Evolutionary conservation across 192 early-diverging fungal species (phyloP), one percentile per base, ranked within the genome.

Genomic region (Backusella morwellensis): DNA sequence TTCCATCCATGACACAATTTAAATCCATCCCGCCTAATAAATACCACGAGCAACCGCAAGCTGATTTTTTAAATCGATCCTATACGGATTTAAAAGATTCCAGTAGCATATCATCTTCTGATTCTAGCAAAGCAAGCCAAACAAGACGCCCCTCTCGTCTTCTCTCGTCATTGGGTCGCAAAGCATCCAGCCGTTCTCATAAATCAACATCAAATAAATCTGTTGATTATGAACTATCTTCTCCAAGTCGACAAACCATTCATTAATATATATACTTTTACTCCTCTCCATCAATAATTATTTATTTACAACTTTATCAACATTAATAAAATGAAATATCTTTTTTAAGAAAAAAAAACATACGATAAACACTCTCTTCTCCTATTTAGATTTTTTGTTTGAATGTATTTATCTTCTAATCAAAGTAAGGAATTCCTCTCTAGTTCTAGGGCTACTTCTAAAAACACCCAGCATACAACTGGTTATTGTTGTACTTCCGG

Each of bases 371-470:
- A 26, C 23, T 23, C 3, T 59, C 23, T 59, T 59, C 56, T 59
- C 19, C 56, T 26, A 26, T 59, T 4, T 8, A 59, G 7, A 72
- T 54, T n/a, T 32, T 12, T 21, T 74, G 21, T 66, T 23, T 12
- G 26, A 59, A 42, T 59, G 9, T 59, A 59, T 83, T 32, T 67
- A 84, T 29, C 75, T 73, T 80, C 80, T 78, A 41, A 93, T 91
- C 67, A 98, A 88, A n/a, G 92, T 91, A 81, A 99, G 86, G 86
- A 98, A 99, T 84, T 99, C 98, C 72, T 99, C 97, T 63, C 97
- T 86, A 19, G 97, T 98, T 86, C 95, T 95, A 47, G 91, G 93
- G 52, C 97, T 92, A 32, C 94, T 87, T 50, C 96, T 85, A 87
- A 99, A 99, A 36, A 90, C 88, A 70, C 98, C 98, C 70, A 98